A percentile compares a stretch with the other conserved stretches of the same genome.
phyloP scores from a whole-genome alignment of 768 basidiomycete species.

The Boletus rufocinnamomeus region DNA sequence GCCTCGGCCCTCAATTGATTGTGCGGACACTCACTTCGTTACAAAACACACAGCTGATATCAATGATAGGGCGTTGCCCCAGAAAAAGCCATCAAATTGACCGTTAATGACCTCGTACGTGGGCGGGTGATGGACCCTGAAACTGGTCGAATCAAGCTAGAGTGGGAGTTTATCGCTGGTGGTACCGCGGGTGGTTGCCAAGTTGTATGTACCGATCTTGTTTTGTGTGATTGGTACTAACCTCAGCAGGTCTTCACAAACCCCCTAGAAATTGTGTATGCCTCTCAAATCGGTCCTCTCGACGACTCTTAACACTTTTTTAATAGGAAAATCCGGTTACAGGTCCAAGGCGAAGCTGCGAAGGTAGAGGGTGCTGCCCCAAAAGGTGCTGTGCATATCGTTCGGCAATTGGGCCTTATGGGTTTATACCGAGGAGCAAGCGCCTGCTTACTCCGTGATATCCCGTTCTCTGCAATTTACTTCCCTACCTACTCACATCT shows the following conservation, averaged over 20 bases:
- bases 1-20: constrained; percentile 91
- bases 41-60: constrained; percentile 10
- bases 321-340: constrained; percentile 91
- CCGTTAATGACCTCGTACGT: constrained; percentile 92
- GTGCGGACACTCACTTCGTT: constrained; percentile 42
- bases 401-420: constrained; percentile 87
- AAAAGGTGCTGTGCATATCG: constrained; percentile 88
- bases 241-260: constrained; percentile 85
- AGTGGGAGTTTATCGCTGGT: constrained; percentile 92
- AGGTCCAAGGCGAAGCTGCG: constrained; percentile 94
- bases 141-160: constrained; percentile 89
- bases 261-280: constrained; percentile 93
- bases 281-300: neutral
- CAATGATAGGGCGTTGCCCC: constrained; percentile 81
- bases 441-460: constrained; percentile 92
- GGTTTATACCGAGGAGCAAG: constrained; percentile 93
- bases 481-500: constrained; percentile 87
- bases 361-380: constrained; percentile 79
- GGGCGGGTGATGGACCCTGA: constrained; percentile 87
- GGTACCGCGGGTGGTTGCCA: constrained; percentile 95
- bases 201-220: constrained; percentile 66
- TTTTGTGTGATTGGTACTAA: constrained; percentile 20
- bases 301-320: constrained; percentile 3
- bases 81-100: constrained; percentile 97
- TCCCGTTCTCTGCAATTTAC: constrained; percentile 95